Evolutionary conservation across 306 rosid species (phyloP).

Genomic region (Lathyrus aphaca): DNA sequence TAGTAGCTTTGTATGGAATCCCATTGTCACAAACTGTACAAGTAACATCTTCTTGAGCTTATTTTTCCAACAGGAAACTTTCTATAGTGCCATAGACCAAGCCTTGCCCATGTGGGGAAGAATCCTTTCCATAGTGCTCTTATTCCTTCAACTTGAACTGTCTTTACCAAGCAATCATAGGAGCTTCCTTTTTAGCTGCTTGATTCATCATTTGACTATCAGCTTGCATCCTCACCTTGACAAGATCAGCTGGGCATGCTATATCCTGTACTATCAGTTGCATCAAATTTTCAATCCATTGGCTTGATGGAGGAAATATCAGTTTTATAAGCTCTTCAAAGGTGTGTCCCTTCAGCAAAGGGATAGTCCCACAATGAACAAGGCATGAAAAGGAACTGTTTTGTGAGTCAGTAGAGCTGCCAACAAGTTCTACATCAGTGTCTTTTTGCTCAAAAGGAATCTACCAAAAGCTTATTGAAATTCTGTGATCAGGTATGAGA

Average conservation of each 20-base stretch:
- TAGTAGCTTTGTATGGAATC: background rate
- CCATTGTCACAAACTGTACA: background rate
- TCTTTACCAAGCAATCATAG: conserved; percentile 78
- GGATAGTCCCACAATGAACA: too few relatives aligned
- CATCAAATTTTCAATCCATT: too few relatives aligned
- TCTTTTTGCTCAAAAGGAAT: too few relatives aligned
- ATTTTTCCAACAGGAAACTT: background rate
- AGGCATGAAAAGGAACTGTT: too few relatives aligned
- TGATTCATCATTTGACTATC: conserved; percentile 81
- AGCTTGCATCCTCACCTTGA: conserved; percentile 95
- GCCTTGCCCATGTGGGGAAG: conserved; percentile 94
- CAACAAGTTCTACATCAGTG: too few relatives aligned
- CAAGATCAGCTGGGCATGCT: conserved; percentile 96
- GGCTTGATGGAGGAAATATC: too few relatives aligned
- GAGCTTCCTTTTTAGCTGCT: conserved; percentile 54
- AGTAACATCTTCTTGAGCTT: background rate
- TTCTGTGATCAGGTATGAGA: too few relatives aligned
- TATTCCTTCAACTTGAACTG: conserved; percentile 76
- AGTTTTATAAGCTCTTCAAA: too few relatives aligned
- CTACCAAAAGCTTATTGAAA: too few relatives aligned
- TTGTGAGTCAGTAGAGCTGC: too few relatives aligned
- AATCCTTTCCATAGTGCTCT: conserved; percentile 93
- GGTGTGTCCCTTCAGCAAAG: too few relatives aligned
- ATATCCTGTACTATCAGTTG: conserved; percentile 70
- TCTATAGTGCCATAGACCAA: conserved; percentile 84